Evolutionary conservation across 306 rosid genomes (phyloP), one percentile per base, ranked within the genome.

Genomic region (Hippophae gyantsensis): DNA sequence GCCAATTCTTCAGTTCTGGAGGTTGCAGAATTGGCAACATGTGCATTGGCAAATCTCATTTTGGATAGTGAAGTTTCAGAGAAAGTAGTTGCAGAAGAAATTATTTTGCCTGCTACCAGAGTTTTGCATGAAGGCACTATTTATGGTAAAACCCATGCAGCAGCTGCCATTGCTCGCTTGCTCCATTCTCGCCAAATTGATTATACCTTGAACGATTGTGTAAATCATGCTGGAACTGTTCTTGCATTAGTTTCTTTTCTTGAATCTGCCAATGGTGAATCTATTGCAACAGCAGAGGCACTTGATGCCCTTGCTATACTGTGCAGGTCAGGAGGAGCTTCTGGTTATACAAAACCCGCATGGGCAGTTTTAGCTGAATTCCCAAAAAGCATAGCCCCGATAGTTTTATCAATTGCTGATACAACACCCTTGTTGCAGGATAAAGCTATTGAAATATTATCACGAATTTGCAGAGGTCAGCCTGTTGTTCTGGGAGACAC

Each of bases 161-260:
- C 98, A 66, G 95, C 98, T 47, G 98, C 89, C 48, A 84, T 87
- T 71, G 89, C 96, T 58, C 96, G 96, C 69, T 78, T 92, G 64
- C 80, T 92, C 61, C 87, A 76, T 65, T 87, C 84, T 76, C 89
- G 79, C 38, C 60, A 59, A 77, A 80, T 85, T 69, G 89, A 87
- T 68, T 41, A 62, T 67, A 79, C 70, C 63, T 72, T 92, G 56
- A 83, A 82, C 63, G 96, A 92, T 61, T 85, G 96, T 71, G 89
- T 92, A 62, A 83, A 85, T 68, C 80, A 71, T 46, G 81, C 93
- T 23, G 95, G 87, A 71, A 92, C 98, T 10, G 95, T 92, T 64
- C 96, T 92, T 57, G 95, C 92, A 40, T 73, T 90, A 78, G 92
- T 90, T 69, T 83, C 97, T 43, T 85, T 85, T 74, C 76, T 90